Conservation (phyloP, 1,139 yeast species). For the Geotrichum macrosporum region DNA sequence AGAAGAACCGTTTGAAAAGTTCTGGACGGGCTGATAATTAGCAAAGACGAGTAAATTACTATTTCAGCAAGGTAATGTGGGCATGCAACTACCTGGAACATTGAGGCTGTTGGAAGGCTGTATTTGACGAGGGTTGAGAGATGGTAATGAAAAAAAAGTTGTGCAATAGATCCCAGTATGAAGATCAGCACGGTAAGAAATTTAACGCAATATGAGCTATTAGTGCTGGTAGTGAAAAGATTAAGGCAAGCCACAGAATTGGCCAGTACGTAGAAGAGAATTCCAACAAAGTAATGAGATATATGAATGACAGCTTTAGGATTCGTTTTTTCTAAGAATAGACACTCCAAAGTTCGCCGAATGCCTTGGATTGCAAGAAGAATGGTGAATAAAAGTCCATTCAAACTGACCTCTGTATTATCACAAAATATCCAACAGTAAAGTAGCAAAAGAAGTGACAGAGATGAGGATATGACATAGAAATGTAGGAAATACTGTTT, state of each 20-base stretch:
- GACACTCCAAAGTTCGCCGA: slow-evolving; percentile 62
- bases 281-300: slow-evolving; percentile 71
- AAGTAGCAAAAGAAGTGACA: slow-evolving; percentile 20
- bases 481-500: slow-evolving; percentile 47
- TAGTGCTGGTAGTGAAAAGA: slow-evolving; percentile 19
- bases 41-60: slow-evolving; percentile 50
- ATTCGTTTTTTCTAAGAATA: slow-evolving; percentile 47
- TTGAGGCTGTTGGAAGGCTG: slow-evolving; percentile 52
- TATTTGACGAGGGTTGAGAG: slow-evolving; percentile 63
- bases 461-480: slow-evolving; percentile 35
- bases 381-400: slow-evolving; percentile 29
- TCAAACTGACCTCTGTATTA: slow-evolving; percentile 14
- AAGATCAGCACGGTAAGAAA: slow-evolving; percentile 36
- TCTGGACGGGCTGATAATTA: slow-evolving; percentile 29
- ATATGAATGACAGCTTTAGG: slow-evolving; percentile 56
- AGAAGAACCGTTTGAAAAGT: neutral
- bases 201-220: neutral
- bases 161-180: slow-evolving; percentile 49
- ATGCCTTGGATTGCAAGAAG: slow-evolving; percentile 53
- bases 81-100: slow-evolving; percentile 54
- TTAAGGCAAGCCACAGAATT: slow-evolving; percentile 18
- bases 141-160: slow-evolving; percentile 54
- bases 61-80: slow-evolving; percentile 84
- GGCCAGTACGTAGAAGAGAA: slow-evolving; percentile 53
- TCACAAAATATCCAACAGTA: slow-evolving; percentile 5